Base-by-base conservation (phyloP, 495 filamentous ascomycete genomes). In the Aspergillus incahuasiensis region DNA sequence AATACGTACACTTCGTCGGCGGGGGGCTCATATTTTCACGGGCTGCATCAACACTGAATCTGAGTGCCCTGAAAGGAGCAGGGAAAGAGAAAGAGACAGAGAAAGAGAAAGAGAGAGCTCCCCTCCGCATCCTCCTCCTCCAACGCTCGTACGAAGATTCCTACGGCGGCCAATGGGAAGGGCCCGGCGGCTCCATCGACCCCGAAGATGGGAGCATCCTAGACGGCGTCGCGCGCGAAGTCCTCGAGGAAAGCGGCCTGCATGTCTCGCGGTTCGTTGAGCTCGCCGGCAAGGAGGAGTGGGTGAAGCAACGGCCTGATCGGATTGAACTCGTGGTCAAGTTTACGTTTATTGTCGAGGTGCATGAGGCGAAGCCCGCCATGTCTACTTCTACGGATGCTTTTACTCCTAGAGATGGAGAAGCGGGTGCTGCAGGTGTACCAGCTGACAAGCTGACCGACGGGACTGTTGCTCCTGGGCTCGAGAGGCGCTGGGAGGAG, bases 231-330 rank as follows among this genome's bases (percentile, higher is more conserved):
- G 82, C 70, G 13, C 68, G 84, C 1, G 82, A 86, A 61, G 73
- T 83, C 2, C 65, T 70, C 22, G 84, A 87, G 64, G 83, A 86
- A 61, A 82, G 78, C 0, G 84, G 82, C 2, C 57, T 86, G 45
- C 65, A 69, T 42, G 75, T 82, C 0, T 71, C 67, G 21, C 60
- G 59, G 13, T 62, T 86, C 35, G 63, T 74, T 3, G 69, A 76
- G 42, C 56, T 78, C 22, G 76, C 81, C 6, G 54, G 56, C 25
- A 58, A 69, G 3, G 67, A 72, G 56, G 57, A 64, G 25, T 72
- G 72, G 71, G 49, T 56, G 34, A 60, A 57, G 11, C 42, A 56
- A 1, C 63, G 52, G 12, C 48, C 44, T 46, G 59, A 61, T 9
- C 25, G 18, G 16, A 59, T 56, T n/a, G 13, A 56, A 6, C 43